These are phyloP conservation scores for Wickerhamia fluorescens DNA, from an alignment of 805 yeast species.

Conservation along the genomic window DNA sequence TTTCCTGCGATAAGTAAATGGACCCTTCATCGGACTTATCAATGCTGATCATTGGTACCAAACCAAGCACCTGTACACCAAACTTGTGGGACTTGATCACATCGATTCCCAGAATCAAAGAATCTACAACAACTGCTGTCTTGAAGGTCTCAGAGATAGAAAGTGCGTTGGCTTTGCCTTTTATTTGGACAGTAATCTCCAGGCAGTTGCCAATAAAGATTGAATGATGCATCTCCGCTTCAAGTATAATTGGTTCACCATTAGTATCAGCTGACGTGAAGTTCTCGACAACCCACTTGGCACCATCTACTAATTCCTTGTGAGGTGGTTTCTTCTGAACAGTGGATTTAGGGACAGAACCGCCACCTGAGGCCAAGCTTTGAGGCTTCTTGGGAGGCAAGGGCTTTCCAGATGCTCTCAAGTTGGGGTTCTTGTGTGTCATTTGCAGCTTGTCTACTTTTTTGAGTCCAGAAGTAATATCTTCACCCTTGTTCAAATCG, in stretches of 20 bases:
- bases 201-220: slow-evolving; percentile 80
- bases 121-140: slow-evolving; percentile 74
- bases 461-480: slow-evolving; percentile 76
- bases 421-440: slow-evolving; percentile 87
- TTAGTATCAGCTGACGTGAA: slow-evolving; percentile 45
- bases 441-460: slow-evolving; percentile 90
- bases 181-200: slow-evolving; percentile 68
- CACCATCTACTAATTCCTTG: slow-evolving; percentile 74
- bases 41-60: slow-evolving; percentile 73
- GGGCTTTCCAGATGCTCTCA: slow-evolving; percentile 64
- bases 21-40: slow-evolving; percentile 88
- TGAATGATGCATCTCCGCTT: slow-evolving; percentile 80
- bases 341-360: slow-evolving; percentile 27
- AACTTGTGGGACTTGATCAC: slow-evolving; percentile 73
- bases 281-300: slow-evolving; percentile 81
- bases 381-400: slow-evolving; percentile 80
- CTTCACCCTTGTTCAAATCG: slow-evolving; percentile 81
- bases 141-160: slow-evolving; percentile 67
- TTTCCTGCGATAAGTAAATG: slow-evolving; percentile 65
- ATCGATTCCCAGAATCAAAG: slow-evolving; percentile 82
- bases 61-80: slow-evolving; percentile 81
- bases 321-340: slow-evolving; percentile 30
- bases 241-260: slow-evolving; percentile 58
- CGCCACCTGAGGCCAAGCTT: slow-evolving; percentile 48
- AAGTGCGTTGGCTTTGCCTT: slow-evolving; percentile 88